Percentiles rank a stretch among this genome's conserved stretches.
These are phyloP conservation scores for Luzula sylvatica DNA, from an alignment of 176 grass and related monocot species.

Conservation along the genomic window DNA sequence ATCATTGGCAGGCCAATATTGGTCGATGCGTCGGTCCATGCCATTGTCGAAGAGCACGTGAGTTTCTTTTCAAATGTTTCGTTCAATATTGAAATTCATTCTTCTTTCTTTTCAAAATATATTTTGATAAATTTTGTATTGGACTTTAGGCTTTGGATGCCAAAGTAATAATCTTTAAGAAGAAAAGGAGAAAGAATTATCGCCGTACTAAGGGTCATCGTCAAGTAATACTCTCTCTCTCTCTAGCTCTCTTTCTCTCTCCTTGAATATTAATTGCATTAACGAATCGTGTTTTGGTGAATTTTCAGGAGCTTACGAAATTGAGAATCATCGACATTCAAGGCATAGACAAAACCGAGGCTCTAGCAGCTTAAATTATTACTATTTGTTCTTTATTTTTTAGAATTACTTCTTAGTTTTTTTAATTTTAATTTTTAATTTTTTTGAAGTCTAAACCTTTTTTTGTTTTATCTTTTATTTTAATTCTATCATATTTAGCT, in stretches of 20 bases:
- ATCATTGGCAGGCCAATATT: slow-evolving; percentile 78
- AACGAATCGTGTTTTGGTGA: slow-evolving; percentile 12
- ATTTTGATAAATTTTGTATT: not conserved
- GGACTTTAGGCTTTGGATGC: slow-evolving; percentile 65
- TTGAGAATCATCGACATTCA: slow-evolving; percentile 84
- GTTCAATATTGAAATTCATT: too few species aligned
- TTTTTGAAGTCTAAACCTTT: too few species aligned
- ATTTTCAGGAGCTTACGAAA: slow-evolving; percentile 84
- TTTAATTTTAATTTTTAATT: too few species aligned
- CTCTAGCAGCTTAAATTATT: slow-evolving; percentile 40
- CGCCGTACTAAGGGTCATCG: slow-evolving; percentile 92
- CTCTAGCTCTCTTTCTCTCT: not conserved
- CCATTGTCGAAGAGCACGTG: slow-evolving; percentile 96
- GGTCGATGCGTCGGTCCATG: slow-evolving; percentile 68
- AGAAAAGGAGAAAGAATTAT: slow-evolving; percentile 97
- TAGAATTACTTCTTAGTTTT: not conserved
- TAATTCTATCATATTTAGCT: too few species aligned
- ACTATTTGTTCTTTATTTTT: slow-evolving; percentile 3
- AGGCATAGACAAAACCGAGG: slow-evolving; percentile 61
- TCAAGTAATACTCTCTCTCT: slow-evolving; percentile 38
- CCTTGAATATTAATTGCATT: not conserved
- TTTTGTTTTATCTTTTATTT: too few species aligned
- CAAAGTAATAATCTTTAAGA: slow-evolving; percentile 99
- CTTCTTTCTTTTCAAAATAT: slow-evolving; percentile 8
- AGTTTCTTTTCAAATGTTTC: slow-evolving; percentile 37